These are phyloP conservation scores for Botrytis tulipae DNA, from an alignment of 2,329 filamentous ascomycete genomes.

Conservation along the genomic window DNA sequence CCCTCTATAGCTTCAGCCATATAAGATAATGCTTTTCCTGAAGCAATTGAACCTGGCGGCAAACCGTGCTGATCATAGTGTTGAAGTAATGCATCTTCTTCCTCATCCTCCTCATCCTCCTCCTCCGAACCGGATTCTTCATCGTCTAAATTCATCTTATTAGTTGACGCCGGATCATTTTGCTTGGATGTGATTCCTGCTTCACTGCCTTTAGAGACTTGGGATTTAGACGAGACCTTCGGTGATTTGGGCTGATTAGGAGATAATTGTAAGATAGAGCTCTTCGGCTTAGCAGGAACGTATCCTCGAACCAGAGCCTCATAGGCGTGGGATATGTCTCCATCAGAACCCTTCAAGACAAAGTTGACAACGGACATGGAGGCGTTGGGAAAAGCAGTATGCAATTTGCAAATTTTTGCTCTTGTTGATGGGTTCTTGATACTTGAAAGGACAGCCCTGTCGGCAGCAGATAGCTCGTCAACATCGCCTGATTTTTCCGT, in stretches of 20 bases:
- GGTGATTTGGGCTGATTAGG: constrained; percentile 4
- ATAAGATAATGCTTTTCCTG: constrained; percentile 34
- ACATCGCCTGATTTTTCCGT: constrained; percentile 3
- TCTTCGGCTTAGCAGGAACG: constrained; percentile 31
- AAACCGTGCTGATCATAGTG: constrained; percentile 38
- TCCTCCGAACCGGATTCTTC: constrained; percentile 34
- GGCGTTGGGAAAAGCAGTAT: constrained; percentile 36
- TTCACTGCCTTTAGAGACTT: not conserved
- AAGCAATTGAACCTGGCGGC: constrained; percentile 36
- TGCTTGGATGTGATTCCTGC: constrained; percentile 9
- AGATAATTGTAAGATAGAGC: constrained; percentile 28
- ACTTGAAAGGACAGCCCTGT: constrained; percentile 25
- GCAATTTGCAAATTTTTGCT: constrained; percentile 35
- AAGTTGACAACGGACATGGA: constrained; percentile 35
- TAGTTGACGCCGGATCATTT: not conserved
- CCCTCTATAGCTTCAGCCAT: constrained; percentile 33
- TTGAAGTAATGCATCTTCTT: constrained; percentile 37
- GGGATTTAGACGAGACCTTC: not conserved
- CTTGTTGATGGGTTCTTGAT: constrained; percentile 26
- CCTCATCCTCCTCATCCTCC: constrained; percentile 37
- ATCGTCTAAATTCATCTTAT: constrained; percentile 24
- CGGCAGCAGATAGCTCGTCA: constrained; percentile 17
- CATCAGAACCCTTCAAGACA: constrained; percentile 33
- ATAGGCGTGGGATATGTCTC: constrained; percentile 35
- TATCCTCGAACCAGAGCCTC: constrained; percentile 36